A percentile compares a stretch with the other conserved stretches of the same genome.
Conservation (phyloP, 768 basidiomycete genomes). For the Cyclocybe aegerita region DNA sequence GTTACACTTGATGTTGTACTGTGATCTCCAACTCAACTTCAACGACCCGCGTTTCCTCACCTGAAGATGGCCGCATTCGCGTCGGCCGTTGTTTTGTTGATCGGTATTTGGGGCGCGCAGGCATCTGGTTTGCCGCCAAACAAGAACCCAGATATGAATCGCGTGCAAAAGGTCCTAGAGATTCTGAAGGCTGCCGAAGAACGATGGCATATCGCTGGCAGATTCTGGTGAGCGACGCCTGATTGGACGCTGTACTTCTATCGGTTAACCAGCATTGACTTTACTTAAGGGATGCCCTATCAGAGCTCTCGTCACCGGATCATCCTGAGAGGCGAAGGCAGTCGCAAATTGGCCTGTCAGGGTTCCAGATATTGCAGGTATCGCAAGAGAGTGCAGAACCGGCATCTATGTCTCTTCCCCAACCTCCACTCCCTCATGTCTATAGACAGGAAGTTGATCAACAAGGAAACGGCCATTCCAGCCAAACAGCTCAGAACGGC, state of each 20-base stretch:
- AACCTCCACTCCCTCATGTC: no score
- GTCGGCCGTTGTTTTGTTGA: constrained; percentile 55
- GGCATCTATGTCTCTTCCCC: no score
- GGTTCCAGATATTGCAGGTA: no score
- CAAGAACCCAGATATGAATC: constrained; percentile 54
- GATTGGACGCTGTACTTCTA: not conserved
- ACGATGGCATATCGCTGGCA: constrained; percentile 44
- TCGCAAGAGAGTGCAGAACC: no score
- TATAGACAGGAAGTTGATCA: no score
- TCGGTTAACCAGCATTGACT: not conserved
- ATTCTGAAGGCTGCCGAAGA: constrained; percentile 41
- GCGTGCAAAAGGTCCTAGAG: constrained; percentile 64
- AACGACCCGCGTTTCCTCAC: constrained; percentile 1
- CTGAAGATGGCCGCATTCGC: constrained; percentile 41
- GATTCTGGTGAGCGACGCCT: constrained; percentile 35
- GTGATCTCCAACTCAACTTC: not conserved
- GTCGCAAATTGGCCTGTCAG: no score
- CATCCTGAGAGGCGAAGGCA: no score
- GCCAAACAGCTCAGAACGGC: no score
- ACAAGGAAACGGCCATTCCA: no score
- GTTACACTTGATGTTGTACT: constrained; percentile 5
- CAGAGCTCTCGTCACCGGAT: constrained; percentile 27
- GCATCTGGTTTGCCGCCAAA: constrained; percentile 47
- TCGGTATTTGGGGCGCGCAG: constrained; percentile 68
- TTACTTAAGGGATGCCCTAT: constrained; percentile 65